These are phyloP conservation scores for Pueraria montana DNA, from an alignment of 306 rosid genomes.

Conservation along the genomic window DNA sequence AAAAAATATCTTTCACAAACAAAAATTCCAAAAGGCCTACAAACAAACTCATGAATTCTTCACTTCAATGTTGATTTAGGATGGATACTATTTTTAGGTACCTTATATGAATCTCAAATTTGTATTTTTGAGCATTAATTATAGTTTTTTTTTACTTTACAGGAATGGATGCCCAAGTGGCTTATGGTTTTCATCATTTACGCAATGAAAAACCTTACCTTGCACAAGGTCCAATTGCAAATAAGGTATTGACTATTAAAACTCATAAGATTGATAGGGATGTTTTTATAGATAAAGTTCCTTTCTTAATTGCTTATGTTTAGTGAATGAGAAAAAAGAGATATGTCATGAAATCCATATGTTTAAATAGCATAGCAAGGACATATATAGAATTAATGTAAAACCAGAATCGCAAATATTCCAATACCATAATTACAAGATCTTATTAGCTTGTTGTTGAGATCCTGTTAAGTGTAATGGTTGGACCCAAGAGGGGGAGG, in stretches of 20 bases:
- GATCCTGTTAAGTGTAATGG: too few relatives aligned
- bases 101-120: not conserved
- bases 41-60: not conserved
- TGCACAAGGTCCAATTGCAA: conserved; percentile 94
- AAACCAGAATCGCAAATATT: too few relatives aligned
- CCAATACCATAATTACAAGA: too few relatives aligned
- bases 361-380: not conserved
- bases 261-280: not conserved
- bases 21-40: not conserved
- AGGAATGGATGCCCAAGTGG: conserved; percentile 99
- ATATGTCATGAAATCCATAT: not conserved
- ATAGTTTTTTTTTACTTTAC: conserved; percentile 19
- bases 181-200: conserved; percentile 94
- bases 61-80: not conserved
- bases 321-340: not conserved
- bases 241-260: conserved; percentile 67
- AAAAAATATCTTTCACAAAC: not conserved
- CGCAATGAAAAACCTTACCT: conserved; percentile 95
- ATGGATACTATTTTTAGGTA: not conserved
- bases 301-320: not conserved
- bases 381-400: not conserved
- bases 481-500: too few relatives aligned
- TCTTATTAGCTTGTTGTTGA: not conserved
- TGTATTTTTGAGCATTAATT: not conserved
- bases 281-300: not conserved